phyloP scores from a whole-genome alignment of 306 rosid species.

The Medicago truncatula region DNA sequence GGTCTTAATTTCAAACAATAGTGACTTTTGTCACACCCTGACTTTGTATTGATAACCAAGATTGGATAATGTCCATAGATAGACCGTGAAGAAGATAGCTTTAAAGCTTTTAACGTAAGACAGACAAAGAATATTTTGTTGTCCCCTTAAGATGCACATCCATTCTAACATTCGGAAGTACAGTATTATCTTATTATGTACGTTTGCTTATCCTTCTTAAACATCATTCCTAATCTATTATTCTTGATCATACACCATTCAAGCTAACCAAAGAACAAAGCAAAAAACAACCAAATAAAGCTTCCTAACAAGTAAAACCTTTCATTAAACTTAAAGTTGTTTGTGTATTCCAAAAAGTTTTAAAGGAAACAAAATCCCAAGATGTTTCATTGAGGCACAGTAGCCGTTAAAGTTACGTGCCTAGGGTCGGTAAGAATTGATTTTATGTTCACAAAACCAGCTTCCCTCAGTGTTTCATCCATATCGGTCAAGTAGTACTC shows the following conservation, averaged over 20 bases:
- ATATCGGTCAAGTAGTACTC: constrained; percentile 69
- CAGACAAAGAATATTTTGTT: not conserved
- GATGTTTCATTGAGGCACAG: constrained; percentile 54
- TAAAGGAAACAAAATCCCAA: not conserved
- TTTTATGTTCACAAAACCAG: constrained; percentile 58
- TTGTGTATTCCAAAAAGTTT: constrained; percentile 6
- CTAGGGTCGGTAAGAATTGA: constrained; percentile 66
- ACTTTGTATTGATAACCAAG: constrained; percentile 14
- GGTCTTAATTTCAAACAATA: not conserved
- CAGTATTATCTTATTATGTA: constrained; percentile 28
- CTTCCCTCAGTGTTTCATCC: constrained; percentile 56
- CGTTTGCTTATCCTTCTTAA: constrained; percentile 36
- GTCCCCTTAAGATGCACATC: not conserved
- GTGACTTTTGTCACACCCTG: not conserved
- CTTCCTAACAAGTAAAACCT: not conserved
- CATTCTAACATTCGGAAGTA: constrained; percentile 1
- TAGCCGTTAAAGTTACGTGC: constrained; percentile 63
- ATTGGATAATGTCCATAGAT: constrained; percentile 34
- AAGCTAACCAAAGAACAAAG: constrained; percentile 14
- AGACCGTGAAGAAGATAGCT: too few relatives aligned
- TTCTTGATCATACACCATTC: constrained; percentile 2
- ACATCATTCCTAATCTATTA: constrained; percentile 18
- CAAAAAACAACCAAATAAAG: not conserved
- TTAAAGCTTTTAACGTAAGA: not conserved
- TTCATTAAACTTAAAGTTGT: constrained; percentile 17